A percentile compares a stretch with the other conserved stretches of the same genome.
phyloP scores from a whole-genome alignment of 352 stramenopile genomes.

The Phytophthora pseudosyringae region DNA sequence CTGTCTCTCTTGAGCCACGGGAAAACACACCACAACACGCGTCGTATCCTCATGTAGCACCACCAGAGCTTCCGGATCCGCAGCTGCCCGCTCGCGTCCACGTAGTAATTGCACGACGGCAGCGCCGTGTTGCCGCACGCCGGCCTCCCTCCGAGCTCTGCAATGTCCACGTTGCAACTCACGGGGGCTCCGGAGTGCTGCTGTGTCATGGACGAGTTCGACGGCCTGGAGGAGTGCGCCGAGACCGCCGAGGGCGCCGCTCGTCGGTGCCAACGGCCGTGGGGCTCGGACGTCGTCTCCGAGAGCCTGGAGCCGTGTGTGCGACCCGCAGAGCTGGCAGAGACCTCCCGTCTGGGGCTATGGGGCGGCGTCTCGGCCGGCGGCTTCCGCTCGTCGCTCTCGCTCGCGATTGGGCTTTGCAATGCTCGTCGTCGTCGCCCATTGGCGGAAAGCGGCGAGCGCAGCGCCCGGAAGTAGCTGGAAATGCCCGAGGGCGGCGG shows the following conservation, averaged over 20 bases:
- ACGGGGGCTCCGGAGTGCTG: constrained; percentile 1
- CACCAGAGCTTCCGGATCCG: constrained; percentile 61
- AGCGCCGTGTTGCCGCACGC: constrained; percentile 12
- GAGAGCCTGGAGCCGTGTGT: constrained; percentile 33
- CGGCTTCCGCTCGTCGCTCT: background rate
- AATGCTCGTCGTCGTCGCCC: constrained; percentile 9
- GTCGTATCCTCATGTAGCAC: constrained; percentile 57
- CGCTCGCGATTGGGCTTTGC: constrained; percentile 10
- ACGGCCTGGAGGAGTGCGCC: constrained; percentile 21
- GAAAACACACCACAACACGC: constrained; percentile 54
- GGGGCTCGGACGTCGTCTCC: constrained; percentile 8
- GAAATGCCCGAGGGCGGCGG: background rate
- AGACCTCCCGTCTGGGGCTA: background rate
- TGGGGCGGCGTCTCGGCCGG: constrained; percentile 6
- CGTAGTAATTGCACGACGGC: constrained; percentile 72
- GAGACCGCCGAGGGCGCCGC: constrained; percentile 17
- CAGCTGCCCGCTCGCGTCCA: constrained; percentile 56
- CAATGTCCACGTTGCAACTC: constrained; percentile 11
- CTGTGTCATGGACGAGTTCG: constrained; percentile 15
- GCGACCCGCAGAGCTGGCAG: constrained; percentile 22
- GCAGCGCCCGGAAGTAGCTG: constrained; percentile 25
- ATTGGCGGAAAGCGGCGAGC: constrained; percentile 20
- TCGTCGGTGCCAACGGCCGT: constrained; percentile 13
- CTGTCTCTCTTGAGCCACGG: constrained; percentile 70
- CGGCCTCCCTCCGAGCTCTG: constrained; percentile 2